Evolutionary conservation across 306 rosid species (phyloP), one percentile per base, ranked within the genome.

Genomic region (Casuarina cunninghamiana): DNA sequence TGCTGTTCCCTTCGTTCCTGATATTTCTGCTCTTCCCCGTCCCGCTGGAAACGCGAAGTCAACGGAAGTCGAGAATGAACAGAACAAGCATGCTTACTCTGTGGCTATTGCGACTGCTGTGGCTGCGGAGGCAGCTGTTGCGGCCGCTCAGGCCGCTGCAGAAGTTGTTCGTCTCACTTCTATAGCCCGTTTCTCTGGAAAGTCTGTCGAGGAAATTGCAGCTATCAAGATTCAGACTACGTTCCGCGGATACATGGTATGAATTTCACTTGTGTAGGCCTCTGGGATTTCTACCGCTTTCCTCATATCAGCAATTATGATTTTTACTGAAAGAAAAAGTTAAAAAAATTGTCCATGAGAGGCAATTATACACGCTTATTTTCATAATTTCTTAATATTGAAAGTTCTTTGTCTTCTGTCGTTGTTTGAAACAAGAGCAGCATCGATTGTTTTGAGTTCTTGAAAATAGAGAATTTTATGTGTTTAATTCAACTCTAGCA

Each of bases 61-160:
- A 44, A 53, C 46, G 0, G 86, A 86, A 80, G 84, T 80, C 39
- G 90, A 84, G 79, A 76, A 83, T 81, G 93, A 86, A 75, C 90
- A 84, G 72, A 87, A 44, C 85, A 89, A 89, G 50, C 97, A 83
- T 61, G 88, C 91, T 38, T 89, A 91, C 72, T 91, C 97, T 16
- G 89, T 92, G 83, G 94, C 91, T 46, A 79, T 92, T 67, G 98
- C 97, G 78, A 86, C 97, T 3, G 91, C 94, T 0, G 90, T 85
- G 16, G 97, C 93, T 5, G 93, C 98, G 0, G 96, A 91, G 71
- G 98, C 95, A 0, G 98, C 99, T 8, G 97, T 80, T 42, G 93
- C 97, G 41, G 93, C 97, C 8, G 94, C 92, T 57, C 88, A 87
- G 75, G 91, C 92, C 54, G 94, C 97, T 0, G 97, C 88, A 3